phyloP scores from a whole-genome alignment of 1,139 yeast genomes.

The Pichia sp. region DNA sequence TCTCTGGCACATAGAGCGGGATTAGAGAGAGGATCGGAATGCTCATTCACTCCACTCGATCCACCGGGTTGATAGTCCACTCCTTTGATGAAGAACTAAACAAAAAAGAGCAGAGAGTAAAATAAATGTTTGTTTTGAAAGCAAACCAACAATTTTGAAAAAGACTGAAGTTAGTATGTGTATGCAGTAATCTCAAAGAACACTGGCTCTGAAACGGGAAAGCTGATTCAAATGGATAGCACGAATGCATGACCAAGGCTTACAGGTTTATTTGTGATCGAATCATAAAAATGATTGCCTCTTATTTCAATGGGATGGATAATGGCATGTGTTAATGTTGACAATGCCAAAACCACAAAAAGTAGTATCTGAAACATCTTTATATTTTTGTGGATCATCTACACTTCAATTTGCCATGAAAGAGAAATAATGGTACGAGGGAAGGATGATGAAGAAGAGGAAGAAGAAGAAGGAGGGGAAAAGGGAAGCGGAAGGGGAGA shows the following conservation, averaged over 20 bases:
- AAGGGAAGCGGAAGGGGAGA: not conserved
- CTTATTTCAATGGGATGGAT: slow-evolving; percentile 57
- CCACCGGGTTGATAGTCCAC: slow-evolving; percentile 74
- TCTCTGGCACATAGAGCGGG: slow-evolving; percentile 69
- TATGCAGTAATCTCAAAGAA: no score
- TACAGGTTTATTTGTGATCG: slow-evolving; percentile 73
- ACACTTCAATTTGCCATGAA: not conserved
- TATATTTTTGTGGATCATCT: not conserved
- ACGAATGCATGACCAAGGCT: slow-evolving; percentile 22
- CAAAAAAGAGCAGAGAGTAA: not conserved
- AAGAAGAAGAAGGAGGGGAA: not conserved
- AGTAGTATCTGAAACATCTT: not conserved
- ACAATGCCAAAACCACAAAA: not conserved
- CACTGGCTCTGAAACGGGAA: no score
- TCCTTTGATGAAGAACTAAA: slow-evolving; percentile 71
- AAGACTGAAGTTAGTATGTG: no score
- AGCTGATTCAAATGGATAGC: not conserved
- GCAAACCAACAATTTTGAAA: not conserved
- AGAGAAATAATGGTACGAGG: not conserved
- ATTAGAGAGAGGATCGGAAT: slow-evolving; percentile 70
- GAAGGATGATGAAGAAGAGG: not conserved
- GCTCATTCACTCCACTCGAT: slow-evolving; percentile 49
- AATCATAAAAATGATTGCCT: slow-evolving; percentile 71
- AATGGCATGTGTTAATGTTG: not conserved
- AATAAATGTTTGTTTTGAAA: not conserved